Percentiles rank a stretch among this genome's conserved stretches.
phyloP scores from a whole-genome alignment of 2,329 filamentous ascomycete species.

The Scorias spongiosa region DNA sequence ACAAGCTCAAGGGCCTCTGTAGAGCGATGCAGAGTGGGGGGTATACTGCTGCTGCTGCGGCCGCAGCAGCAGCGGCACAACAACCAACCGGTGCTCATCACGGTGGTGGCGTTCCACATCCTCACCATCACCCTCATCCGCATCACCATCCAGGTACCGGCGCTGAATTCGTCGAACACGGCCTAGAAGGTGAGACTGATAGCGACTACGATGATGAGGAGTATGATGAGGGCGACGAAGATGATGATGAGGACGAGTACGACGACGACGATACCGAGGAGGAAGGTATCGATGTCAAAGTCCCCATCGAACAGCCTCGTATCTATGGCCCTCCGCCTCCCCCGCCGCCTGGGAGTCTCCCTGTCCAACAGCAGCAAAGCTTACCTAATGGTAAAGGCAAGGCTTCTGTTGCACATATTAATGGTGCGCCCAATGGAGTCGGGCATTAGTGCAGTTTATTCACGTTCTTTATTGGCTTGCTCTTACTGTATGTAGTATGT shows the following conservation, averaged over 20 bases:
- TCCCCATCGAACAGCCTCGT: conserved; percentile 5
- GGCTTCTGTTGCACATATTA: background rate
- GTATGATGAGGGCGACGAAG: conserved; percentile 47
- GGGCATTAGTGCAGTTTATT: background rate
- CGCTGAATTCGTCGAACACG: conserved; percentile 14
- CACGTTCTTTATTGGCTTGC: too few species aligned
- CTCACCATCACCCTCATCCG: conserved; percentile 3
- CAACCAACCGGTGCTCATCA: conserved; percentile 3
- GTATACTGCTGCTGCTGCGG: conserved; percentile 38
- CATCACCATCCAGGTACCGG: conserved; percentile 5
- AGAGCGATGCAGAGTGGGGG: conserved; percentile 94
- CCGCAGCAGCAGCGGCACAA: conserved; percentile 5
- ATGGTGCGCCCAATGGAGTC: background rate
- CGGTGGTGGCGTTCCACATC: conserved; percentile 2
- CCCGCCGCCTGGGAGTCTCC: conserved; percentile 24
- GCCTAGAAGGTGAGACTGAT: conserved; percentile 40
- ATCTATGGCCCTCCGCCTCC: conserved; percentile 33
- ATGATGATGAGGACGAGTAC: conserved; percentile 49
- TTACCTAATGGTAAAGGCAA: conserved; percentile 4
- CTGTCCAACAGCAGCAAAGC: conserved; percentile 1
- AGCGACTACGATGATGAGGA: conserved; percentile 45
- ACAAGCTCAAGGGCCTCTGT: conserved; percentile 86
- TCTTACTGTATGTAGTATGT: too few species aligned
- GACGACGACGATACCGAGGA: conserved; percentile 44
- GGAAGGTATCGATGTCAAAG: conserved; percentile 20